Evolutionary conservation across 2,329 filamentous ascomycete genomes (phyloP).

Genomic region (Trichoderma sp.): DNA sequence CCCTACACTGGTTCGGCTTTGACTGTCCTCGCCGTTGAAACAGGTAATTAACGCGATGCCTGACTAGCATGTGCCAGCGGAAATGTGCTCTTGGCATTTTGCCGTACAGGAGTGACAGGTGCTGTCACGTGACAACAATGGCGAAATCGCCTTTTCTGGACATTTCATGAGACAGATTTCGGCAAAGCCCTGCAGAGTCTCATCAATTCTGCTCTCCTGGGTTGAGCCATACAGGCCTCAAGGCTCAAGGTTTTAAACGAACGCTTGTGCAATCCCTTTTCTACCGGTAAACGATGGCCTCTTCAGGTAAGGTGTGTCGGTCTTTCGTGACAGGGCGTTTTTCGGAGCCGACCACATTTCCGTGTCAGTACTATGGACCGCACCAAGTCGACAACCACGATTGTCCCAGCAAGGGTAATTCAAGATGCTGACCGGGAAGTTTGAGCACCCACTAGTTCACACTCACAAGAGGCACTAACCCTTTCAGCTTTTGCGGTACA

Average conservation of each 20-base stretch:
- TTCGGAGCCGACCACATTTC: not conserved
- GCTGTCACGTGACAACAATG: not conserved
- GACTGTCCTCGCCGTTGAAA: not conserved
- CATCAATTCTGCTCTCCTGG: not conserved
- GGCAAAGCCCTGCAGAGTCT: not conserved
- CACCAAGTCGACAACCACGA: not conserved
- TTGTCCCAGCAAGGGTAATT: not conserved
- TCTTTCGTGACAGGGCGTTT: not conserved
- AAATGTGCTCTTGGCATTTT: not conserved
- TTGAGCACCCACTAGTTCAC: conserved; percentile 12
- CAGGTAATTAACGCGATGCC: not conserved
- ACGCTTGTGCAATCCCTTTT: not conserved
- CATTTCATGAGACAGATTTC: not conserved
- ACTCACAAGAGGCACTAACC: not conserved
- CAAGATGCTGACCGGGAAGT: conserved; percentile 6
- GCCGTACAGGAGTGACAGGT: not conserved
- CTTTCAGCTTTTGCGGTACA: conserved; percentile 3
- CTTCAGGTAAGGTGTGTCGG: not conserved
- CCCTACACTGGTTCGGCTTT: not conserved
- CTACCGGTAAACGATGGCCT: not conserved
- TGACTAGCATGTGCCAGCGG: not conserved
- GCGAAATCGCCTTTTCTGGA: not conserved
- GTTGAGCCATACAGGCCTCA: not conserved
- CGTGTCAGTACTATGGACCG: not conserved
- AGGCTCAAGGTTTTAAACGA: not conserved